Evolutionary conservation across 1,284 basidiomycete species (phyloP), one percentile per base, ranked within the genome.

Genomic region (Filobasidium uniguttulatum): DNA sequence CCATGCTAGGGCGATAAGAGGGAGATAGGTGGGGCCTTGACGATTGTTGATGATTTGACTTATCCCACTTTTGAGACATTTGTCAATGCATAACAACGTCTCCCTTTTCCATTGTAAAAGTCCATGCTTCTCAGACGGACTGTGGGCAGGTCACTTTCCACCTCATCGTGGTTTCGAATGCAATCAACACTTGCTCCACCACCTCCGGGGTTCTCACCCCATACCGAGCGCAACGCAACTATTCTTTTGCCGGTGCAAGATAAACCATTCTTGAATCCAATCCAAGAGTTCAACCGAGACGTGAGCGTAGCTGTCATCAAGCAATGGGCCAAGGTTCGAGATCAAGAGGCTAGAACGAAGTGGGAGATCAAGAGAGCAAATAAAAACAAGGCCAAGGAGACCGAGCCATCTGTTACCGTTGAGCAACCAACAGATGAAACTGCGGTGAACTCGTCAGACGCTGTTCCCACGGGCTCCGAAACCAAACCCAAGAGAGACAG

Each of bases 211-310:
- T 86, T 81, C 68, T 77, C 75, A 7, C 73, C 89, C 44, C 84
- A 90, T 69, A 83, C 81, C 8, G 89, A 94, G 72, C 85, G 85
- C 60, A 82, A 77, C 1, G 81, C 88, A 1, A 81, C 81, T 59
- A 85, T 93, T 60, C 76, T 93, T 50, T 73, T 89, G 9, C 81
- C 83, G 1, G 75, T 80, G 40, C 72, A 71, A 49, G 80, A 85
- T 60, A 81, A 84, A 55, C 50, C 50, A 8, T 99, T 99, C 70
- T 72, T 98, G 53, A 99, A 99, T 64, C 93, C 94, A 2, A 85
- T 97, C 6, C 93, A 99, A 63, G 89, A 99, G 68, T 99, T 96
- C 75, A 99, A 99, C 70, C 77, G 94, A 37, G 93, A 98, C 69
- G 69, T 90, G 48, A 89, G 85, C 56, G 82, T 94, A 30, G 84